Evolutionary conservation across 129 eudicot genomes (phyloP).

Genomic region (sunflower (Helianthus annuus)): HanXRQr2.0-SUNRISE NC_035445.2:172399433-172399932

Average conservation of each 20-base stretch:
- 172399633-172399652: slow-evolving; percentile 7
- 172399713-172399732: slow-evolving; percentile 33
- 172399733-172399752: slow-evolving; percentile 35
- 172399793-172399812: slow-evolving; percentile 22
- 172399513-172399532: too few relatives aligned
- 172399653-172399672: slow-evolving; percentile 24
- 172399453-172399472: too few relatives aligned
- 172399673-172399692: slow-evolving; percentile 17
- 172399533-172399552: background rate
- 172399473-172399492: too few relatives aligned
- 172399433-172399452: too few relatives aligned
- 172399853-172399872: slow-evolving; percentile 39
- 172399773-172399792: slow-evolving; percentile 34
- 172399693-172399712: slow-evolving; percentile 29
- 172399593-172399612: background rate
- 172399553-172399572: slow-evolving; percentile 1
- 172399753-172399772: slow-evolving; percentile 32
- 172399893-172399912: background rate
- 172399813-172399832: slow-evolving; percentile 35
- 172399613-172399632: background rate
- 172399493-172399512: too few relatives aligned
- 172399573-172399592: background rate
- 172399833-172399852: slow-evolving; percentile 41
- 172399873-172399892: slow-evolving; percentile 34
- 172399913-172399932: slow-evolving; percentile 8